Evolutionary conservation across 2,329 filamentous ascomycete species (phyloP).

Genomic region (Scedosporium minutisporum): DNA sequence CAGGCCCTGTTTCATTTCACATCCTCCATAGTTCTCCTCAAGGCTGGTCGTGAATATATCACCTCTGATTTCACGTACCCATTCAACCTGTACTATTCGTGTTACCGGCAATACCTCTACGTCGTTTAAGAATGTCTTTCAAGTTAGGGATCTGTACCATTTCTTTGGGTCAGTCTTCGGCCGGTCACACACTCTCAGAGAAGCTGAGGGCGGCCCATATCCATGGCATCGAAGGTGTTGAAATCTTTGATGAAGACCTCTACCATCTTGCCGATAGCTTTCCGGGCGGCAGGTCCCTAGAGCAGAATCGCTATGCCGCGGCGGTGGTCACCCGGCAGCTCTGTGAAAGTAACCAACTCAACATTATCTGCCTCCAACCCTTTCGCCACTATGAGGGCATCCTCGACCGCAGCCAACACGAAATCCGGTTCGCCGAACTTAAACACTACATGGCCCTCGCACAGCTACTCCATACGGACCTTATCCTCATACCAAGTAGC

Average conservation of each 20-base stretch:
- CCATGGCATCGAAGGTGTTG: constrained; percentile 59
- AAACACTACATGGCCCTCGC: constrained; percentile 61
- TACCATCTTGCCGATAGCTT: constrained; percentile 44
- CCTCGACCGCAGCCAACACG: constrained; percentile 49
- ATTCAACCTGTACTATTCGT: not conserved
- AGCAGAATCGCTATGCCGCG: constrained; percentile 43
- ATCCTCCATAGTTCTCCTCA: not conserved
- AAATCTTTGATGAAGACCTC: constrained; percentile 72
- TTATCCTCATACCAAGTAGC: constrained; percentile 65
- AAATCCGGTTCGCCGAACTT: constrained; percentile 50
- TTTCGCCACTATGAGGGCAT: constrained; percentile 73
- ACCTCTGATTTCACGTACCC: not conserved
- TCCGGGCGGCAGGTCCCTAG: constrained; percentile 24
- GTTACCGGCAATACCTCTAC: not conserved
- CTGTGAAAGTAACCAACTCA: constrained; percentile 44
- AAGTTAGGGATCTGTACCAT: constrained; percentile 64
- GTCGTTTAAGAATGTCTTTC: constrained; percentile 33
- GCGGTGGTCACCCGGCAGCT: constrained; percentile 47
- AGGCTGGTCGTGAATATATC: not conserved
- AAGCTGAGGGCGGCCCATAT: constrained; percentile 60
- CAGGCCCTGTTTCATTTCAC: not conserved
- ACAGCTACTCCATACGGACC: constrained; percentile 53
- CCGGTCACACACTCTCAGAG: constrained; percentile 55
- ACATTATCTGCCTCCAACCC: constrained; percentile 62
- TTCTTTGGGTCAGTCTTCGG: constrained; percentile 61